phyloP scores from a whole-genome alignment of 768 basidiomycete genomes.

The Agaricus sinodeliciosus region DNA sequence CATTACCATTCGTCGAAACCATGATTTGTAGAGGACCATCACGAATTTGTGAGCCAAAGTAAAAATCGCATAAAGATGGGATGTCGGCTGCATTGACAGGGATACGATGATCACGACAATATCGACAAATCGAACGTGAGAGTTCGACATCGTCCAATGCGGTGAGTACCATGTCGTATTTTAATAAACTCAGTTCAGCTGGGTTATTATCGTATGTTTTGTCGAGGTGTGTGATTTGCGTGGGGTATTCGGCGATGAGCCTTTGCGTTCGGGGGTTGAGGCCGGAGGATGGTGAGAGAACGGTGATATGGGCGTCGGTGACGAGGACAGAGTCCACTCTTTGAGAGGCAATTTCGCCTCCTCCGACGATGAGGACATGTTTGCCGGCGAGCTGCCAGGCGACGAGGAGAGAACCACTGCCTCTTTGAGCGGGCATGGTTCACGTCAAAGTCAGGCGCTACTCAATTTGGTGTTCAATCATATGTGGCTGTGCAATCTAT shows the following conservation, averaged over 20 bases:
- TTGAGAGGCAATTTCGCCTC: constrained; percentile 86
- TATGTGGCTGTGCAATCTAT: constrained; percentile 5
- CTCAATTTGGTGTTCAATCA: background rate
- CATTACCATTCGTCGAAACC: constrained; percentile 92
- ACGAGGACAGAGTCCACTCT: constrained; percentile 81
- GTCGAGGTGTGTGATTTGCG: constrained; percentile 64
- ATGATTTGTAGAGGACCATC: constrained; percentile 90
- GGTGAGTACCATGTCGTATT: constrained; percentile 77
- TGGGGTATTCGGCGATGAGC: constrained; percentile 40
- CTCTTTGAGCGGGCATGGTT: constrained; percentile 13
- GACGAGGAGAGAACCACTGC: constrained; percentile 76
- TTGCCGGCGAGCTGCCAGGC: constrained; percentile 91
- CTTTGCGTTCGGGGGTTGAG: constrained; percentile 54
- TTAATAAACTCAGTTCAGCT: constrained; percentile 56
- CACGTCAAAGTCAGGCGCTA: background rate
- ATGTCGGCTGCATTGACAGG: constrained; percentile 97
- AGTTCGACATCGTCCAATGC: constrained; percentile 81
- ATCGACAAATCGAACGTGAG: constrained; percentile 64
- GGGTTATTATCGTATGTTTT: constrained; percentile 43
- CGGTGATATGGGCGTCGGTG: constrained; percentile 70
- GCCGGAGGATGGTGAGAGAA: constrained; percentile 67
- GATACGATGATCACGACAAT: constrained; percentile 62
- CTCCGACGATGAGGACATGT: constrained; percentile 86
- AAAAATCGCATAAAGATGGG: constrained; percentile 94
- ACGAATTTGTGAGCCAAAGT: constrained; percentile 92